Evolutionary conservation across 345 rosid genomes (phyloP).

Genomic region (Passiflora organensis): DNA sequence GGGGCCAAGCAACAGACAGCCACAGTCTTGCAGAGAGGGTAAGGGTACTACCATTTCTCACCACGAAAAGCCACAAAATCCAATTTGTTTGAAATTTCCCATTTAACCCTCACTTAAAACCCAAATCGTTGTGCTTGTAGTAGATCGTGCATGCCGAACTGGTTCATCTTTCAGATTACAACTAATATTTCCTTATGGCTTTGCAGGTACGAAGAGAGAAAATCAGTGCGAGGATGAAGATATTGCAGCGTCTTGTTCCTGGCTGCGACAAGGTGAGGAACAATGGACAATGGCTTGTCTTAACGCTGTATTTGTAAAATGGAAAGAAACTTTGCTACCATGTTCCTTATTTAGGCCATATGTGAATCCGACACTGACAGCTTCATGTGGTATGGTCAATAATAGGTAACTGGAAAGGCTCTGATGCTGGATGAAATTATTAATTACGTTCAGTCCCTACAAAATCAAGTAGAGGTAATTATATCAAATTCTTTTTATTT

Average conservation of each 20-base stretch:
- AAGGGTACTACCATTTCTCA: not conserved
- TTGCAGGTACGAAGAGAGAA: conserved; percentile 69
- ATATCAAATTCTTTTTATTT: too few species aligned
- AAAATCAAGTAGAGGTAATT: conserved; percentile 67
- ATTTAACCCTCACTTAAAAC: conserved; percentile 4
- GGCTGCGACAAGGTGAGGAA: conserved; percentile 66
- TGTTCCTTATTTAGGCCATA: not conserved
- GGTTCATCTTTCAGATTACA: not conserved
- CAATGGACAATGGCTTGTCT: not conserved
- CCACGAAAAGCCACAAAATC: not conserved
- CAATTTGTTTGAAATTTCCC: conserved; percentile 1
- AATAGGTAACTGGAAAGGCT: conserved; percentile 76
- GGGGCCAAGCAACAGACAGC: conserved; percentile 81
- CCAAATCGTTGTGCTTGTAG: too few species aligned
- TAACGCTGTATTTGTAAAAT: conserved; percentile 5
- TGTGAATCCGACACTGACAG: conserved; percentile 16
- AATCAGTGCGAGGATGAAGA: conserved; percentile 70
- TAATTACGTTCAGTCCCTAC: conserved; percentile 66
- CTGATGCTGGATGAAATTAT: conserved; percentile 81
- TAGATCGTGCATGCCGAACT: too few species aligned
- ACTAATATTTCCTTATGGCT: conserved; percentile 1
- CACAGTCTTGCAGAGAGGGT: conserved; percentile 85
- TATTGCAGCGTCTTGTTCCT: conserved; percentile 61
- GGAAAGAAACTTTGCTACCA: not conserved
- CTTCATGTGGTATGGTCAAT: conserved; percentile 31